Evolutionary conservation across 2,329 filamentous ascomycete genomes (phyloP).

Genomic region (Hypoxylon sp.): DNA sequence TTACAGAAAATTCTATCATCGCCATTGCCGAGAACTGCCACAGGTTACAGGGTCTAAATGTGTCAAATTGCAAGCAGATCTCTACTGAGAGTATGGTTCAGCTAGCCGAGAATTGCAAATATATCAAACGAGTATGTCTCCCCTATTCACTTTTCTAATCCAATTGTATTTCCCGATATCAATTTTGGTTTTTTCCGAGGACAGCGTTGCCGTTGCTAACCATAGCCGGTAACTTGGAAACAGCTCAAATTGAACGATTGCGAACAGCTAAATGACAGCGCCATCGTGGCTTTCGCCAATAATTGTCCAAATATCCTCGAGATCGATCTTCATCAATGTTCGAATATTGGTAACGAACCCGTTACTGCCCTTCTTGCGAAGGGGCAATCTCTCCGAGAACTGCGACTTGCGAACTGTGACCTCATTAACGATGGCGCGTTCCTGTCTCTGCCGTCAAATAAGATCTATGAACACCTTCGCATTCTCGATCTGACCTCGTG

Average conservation of each 20-base stretch:
- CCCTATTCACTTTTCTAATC: constrained; percentile 27
- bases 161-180: not conserved
- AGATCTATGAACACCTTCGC: constrained; percentile 86
- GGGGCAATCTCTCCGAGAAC: constrained; percentile 87
- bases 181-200: constrained; percentile 24
- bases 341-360: constrained; percentile 83
- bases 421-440: constrained; percentile 92
- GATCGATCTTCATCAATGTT: constrained; percentile 93
- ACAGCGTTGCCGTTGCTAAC: constrained; percentile 53
- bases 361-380: constrained; percentile 85
- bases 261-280: constrained; percentile 83
- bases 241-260: constrained; percentile 96
- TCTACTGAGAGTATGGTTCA: constrained; percentile 88
- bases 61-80: constrained; percentile 86
- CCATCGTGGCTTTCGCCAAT: constrained; percentile 87
- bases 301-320: constrained; percentile 95
- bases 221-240: constrained; percentile 16
- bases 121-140: constrained; percentile 83
- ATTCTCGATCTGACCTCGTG: constrained; percentile 96
- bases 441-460: constrained; percentile 77
- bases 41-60: constrained; percentile 91
- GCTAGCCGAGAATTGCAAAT: constrained; percentile 85
- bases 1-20: constrained; percentile 57
- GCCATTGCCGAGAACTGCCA: constrained; percentile 87
- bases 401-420: constrained; percentile 88